Evolutionary conservation across 768 basidiomycete genomes (phyloP).

Genomic region (Grammothele lineata): DNA sequence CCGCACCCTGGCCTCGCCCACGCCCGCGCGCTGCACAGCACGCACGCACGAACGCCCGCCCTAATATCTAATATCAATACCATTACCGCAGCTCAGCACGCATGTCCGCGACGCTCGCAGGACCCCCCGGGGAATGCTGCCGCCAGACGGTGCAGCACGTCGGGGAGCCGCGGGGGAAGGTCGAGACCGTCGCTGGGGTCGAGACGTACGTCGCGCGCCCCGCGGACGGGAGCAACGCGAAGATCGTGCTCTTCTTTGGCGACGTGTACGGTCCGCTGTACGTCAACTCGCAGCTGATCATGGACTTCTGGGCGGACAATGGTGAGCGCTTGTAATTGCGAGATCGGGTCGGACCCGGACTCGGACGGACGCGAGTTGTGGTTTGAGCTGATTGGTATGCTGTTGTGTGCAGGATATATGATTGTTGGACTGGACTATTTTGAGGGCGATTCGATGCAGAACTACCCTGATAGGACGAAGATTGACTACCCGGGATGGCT

Average conservation of each 20-base stretch:
- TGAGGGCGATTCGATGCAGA: conserved; percentile 50
- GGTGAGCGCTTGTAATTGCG: conserved; percentile 31
- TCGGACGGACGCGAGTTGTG: background rate
- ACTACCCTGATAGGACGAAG: conserved; percentile 32
- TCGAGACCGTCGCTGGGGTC: conserved; percentile 37
- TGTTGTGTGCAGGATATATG: conserved; percentile 40
- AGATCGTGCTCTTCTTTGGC: conserved; percentile 52
- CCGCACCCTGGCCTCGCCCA: no score
- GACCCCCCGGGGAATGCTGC: conserved; percentile 42
- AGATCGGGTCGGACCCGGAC: background rate
- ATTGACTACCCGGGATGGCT: conserved; percentile 43
- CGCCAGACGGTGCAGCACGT: conserved; percentile 47
- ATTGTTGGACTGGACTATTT: conserved; percentile 64
- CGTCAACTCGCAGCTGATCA: conserved; percentile 53
- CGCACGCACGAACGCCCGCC: no score
- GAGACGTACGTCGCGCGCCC: conserved; percentile 55
- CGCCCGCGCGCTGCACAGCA: no score
- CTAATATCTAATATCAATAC: no score
- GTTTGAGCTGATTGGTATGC: background rate
- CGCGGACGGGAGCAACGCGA: conserved; percentile 24
- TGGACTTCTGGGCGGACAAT: conserved; percentile 59
- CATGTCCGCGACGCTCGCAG: conserved; percentile 10
- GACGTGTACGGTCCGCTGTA: conserved; percentile 61
- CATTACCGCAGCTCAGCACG: no score
- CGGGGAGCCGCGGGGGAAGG: conserved; percentile 43